Evolutionary conservation across 768 basidiomycete genomes (phyloP), one percentile per base, ranked within the genome.

Genomic region (Phylloporus sp.): DNA sequence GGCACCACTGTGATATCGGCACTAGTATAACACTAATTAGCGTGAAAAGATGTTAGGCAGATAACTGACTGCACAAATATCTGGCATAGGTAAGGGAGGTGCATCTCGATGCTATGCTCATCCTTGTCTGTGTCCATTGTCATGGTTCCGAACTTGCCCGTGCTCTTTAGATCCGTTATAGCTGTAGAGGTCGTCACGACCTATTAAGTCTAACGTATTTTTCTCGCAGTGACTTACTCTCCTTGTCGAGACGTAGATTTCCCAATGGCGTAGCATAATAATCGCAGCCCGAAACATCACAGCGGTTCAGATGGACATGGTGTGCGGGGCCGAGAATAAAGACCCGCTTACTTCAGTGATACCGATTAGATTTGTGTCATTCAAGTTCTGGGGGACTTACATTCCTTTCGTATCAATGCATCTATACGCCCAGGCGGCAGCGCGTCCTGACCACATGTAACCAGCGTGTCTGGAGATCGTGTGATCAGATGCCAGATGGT

Each of bases 21-120:
- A 35, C 88, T 91, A 48, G 9, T 24, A 36, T 2, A 21, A 31
- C 20, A 37, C 20, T 37, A 3, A 23, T 52, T 17, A 59, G 44
- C 13, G 17, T 24, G 31, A 58, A 28, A 27, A 35, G 13, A 22
- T 17, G 11, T 20, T 26, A n/a, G 22, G 28, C 27, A 6, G 17
- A 27, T 6, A 27, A 60, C 71, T 53, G 59, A 91, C 90, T 81
- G 81, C 65, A 88, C 75, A 50, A 95, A 96, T 10, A 85, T 69
- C 64, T 90, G 90, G 40, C 87, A 79, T 33, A 96, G 71, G 64
- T 90, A 94, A 6, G 95, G 93, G 15, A 98, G 76, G 59, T 98
- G 94, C 90, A 99, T 94, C 70, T 99, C 96, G 44, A 99, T 81
- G 61, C 90, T 94, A 64, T 99, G 96, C 59, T 99, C 96, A 23